phyloP scores from a whole-genome alignment of 1,284 basidiomycete genomes.

The Exobasidium rhododendri region DNA sequence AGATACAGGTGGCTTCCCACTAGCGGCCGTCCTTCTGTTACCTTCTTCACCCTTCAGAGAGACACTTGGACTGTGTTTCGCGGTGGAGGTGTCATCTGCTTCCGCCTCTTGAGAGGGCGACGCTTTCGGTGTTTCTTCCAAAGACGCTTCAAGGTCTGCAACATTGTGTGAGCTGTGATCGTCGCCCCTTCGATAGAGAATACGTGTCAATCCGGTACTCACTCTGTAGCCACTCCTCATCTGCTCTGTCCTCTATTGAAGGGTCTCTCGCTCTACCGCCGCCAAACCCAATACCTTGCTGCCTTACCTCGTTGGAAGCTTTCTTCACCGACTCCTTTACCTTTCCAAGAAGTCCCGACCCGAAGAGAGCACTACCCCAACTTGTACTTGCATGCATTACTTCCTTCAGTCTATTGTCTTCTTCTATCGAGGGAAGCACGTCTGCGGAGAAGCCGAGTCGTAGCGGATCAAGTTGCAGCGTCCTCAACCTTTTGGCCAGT shows the following conservation, averaged over 20 bases:
- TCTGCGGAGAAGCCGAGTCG: background rate
- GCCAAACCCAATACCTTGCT: background rate
- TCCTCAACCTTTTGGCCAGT: background rate
- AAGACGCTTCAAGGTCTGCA: background rate
- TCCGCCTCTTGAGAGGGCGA: no score
- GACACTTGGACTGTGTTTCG: no score
- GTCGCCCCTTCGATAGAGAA: no score
- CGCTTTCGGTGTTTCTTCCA: no score
- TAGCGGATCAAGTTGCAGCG: background rate
- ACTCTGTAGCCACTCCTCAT: background rate
- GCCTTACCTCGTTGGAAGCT: background rate
- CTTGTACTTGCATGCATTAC: conserved; percentile 1
- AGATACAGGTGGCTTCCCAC: no score
- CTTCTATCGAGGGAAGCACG: conserved; percentile 2
- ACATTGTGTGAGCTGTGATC: no score
- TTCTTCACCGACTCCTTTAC: background rate
- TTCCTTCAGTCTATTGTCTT: background rate
- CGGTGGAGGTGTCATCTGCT: no score
- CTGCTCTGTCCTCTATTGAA: background rate
- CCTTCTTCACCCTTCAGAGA: no score
- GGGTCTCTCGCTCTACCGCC: background rate
- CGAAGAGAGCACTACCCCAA: background rate
- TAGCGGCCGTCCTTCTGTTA: no score
- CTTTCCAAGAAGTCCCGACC: background rate
- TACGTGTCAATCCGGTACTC: no score